Base-by-base conservation (phyloP, 805 yeast genomes). In the Metschnikowia gelsemii region DNA sequence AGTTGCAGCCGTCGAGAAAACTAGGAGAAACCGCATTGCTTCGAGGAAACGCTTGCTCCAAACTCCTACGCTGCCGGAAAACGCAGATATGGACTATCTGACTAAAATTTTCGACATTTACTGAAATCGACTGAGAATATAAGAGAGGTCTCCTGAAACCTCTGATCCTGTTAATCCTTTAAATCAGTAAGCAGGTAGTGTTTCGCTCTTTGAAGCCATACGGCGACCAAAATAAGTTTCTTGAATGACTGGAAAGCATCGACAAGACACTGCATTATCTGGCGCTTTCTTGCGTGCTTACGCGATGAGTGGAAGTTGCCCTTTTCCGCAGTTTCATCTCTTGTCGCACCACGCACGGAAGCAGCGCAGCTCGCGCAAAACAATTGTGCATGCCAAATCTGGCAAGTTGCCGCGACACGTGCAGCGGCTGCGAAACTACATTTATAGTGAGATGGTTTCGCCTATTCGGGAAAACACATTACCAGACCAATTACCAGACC, bases 341-440 rank as follows among this genome's bases (percentile, higher is more conserved):
- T 18, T n/a, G n/a, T n/a, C 28, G 38, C 39, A 5, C 22, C 38
- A 35, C 30, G 43, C 43, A 25, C 35, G 32, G 22, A 16, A 14
- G n/a, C 31, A 19, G 25, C 32, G 32, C 32, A 9, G 26, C 35
- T 12, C 38, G 8, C 31, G 21, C 33, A 29, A 5, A 17, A n/a
- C 21, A 14, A 45, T 47, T 47, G 51, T 33, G 41, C 49, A 36
- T 20, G 49, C 51, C 42, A 24, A 38, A 47, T 21, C 28, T 34
- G 51, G 51, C 24, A 45, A 45, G 20, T 42, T 22, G 24, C 26
- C 28, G 41, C 38, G 41, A 42, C 45, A 26, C 18, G 32, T 7
- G 4, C 20, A n/a, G 33, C 31, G 45, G 41, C 41, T 42, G 45
- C 45, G 45, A 42, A 42, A 32, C 27, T 20, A 12, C 5, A 18